These are phyloP conservation scores for Metschnikowia baotianmanensis DNA, from an alignment of 805 yeast species.

Conservation along the genomic window DNA sequence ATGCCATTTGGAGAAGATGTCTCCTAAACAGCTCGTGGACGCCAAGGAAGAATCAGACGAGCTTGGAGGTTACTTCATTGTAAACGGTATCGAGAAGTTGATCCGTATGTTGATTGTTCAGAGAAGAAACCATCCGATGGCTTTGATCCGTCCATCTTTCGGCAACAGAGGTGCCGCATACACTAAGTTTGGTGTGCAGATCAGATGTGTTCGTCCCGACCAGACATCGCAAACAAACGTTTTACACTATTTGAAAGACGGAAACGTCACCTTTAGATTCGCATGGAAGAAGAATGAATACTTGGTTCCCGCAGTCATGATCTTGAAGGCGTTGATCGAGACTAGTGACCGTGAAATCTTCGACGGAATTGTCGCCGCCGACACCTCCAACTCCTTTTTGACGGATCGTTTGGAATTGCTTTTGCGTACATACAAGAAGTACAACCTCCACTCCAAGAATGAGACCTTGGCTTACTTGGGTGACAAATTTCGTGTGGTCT, in stretches of 20 bases:
- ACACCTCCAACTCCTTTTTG: slow-evolving; percentile 81
- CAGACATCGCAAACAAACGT: slow-evolving; percentile 98
- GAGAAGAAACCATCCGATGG: slow-evolving; percentile 98
- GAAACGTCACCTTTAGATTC: slow-evolving; percentile 93
- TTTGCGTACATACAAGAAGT: slow-evolving; percentile 82
- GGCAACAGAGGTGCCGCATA: slow-evolving; percentile 91
- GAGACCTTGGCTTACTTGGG: slow-evolving; percentile 95
- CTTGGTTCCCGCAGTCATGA: slow-evolving; percentile 88
- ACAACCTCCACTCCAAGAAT: slow-evolving; percentile 71
- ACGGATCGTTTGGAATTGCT: slow-evolving; percentile 97
- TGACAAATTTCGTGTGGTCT: slow-evolving; percentile 91
- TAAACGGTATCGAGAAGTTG: slow-evolving; percentile 95
- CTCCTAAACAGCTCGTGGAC: slow-evolving; percentile 78
- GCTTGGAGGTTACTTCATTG: slow-evolving; percentile 92
- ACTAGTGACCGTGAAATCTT: slow-evolving; percentile 93
- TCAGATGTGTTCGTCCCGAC: slow-evolving; percentile 92
- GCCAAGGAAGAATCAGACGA: slow-evolving; percentile 91
- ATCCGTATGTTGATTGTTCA: slow-evolving; percentile 97
- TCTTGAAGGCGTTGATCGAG: slow-evolving; percentile 84
- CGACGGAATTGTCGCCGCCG: slow-evolving; percentile 93
- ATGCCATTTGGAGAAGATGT: slow-evolving; percentile 82
- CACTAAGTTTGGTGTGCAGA: slow-evolving; percentile 87
- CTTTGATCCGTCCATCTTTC: slow-evolving; percentile 91
- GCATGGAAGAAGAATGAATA: slow-evolving; percentile 97
- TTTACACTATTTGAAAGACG: slow-evolving; percentile 92